Percentiles rank a stretch among this genome's conserved stretches.
Evolutionary conservation across 2,329 filamentous ascomycete species (phyloP).

Genomic region (Fusarium udum): DNA sequence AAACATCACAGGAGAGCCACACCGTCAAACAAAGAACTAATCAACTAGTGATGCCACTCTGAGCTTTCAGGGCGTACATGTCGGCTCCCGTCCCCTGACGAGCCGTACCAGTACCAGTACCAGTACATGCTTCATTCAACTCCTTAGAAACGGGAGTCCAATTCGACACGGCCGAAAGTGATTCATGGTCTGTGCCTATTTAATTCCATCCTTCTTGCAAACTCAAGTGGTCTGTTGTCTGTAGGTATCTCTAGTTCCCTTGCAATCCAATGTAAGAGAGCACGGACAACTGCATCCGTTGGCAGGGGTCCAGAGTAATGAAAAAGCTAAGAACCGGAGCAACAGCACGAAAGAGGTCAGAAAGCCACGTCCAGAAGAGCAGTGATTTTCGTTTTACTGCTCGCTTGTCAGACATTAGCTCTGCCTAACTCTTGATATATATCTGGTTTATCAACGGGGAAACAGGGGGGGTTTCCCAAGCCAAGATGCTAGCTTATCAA

Average conservation of each 20-base stretch:
- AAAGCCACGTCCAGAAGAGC: constrained; percentile 27
- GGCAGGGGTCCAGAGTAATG: constrained; percentile 23
- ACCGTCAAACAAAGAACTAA: constrained; percentile 14
- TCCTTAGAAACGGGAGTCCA: constrained; percentile 6
- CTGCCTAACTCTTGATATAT: constrained; percentile 1
- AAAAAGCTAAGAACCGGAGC: constrained; percentile 5
- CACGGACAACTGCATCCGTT: constrained; percentile 30
- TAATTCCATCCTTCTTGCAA: constrained; percentile 29
- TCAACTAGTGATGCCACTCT: constrained; percentile 27
- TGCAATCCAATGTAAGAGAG: constrained; percentile 25
- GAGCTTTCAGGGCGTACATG: constrained; percentile 16
- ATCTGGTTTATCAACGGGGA: constrained; percentile 10
- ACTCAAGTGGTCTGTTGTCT: constrained; percentile 1
- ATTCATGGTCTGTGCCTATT: constrained; percentile 31
- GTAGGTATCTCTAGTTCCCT: constrained; percentile 22
- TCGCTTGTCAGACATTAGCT: constrained; percentile 7
- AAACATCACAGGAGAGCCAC: constrained; percentile 16
- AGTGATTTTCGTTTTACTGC: constrained; percentile 21
- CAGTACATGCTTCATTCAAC: not conserved
- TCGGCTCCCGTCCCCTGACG: constrained; percentile 1
- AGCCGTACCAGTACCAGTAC: not conserved
- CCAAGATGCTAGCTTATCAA: constrained; percentile 19
- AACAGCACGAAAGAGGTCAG: constrained; percentile 21
- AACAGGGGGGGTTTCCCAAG: constrained; percentile 3
- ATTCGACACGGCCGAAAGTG: constrained; percentile 9